Base-by-base conservation (phyloP, 176 grass and related monocot species). In the Dactylis glomerata region DNA sequence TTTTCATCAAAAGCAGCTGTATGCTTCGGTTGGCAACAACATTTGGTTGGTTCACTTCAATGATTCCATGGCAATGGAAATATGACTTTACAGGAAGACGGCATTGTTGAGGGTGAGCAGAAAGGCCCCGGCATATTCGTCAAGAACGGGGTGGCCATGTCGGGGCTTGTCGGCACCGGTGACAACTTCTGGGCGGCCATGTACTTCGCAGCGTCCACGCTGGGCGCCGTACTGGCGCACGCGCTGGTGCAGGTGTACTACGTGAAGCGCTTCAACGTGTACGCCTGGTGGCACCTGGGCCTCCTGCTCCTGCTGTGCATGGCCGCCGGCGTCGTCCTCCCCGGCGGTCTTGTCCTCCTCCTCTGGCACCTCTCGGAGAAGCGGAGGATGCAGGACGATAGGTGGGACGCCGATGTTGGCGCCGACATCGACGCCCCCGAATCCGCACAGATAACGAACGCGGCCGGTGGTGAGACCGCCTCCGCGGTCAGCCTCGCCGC, bases 131-230 rank as follows among this genome's bases (percentile, higher is more conserved):
- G 93, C 69, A 82, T 95, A 40, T 93, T 87, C 85, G 83, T 90
- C 50, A 94, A 88, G 78, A 93, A 90, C 62, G 91, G 89, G 33
- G 81, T 77, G 31, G 74, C 49, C 76, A 92, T 98, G 87, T 95
- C 96, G 11, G 86, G 89, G 28, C 89, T 98, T 63, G 96, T 98
- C 6, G 96, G 96, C 81, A 98, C 96, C 2, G 96, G 96, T 30
- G 80, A 95, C 78, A 94, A 90, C 71, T 74, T 95, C 73, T 98
- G 93, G 86, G 91, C 86, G 33, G 89, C 80, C 85, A 82, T 84
- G 78, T 98, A 98, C 82, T 87, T 95, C 76, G 11, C 86, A 12
- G 79, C 85, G 52, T 95, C 96, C 50, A 95, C 91, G 41, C 78
- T 98, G 20, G 93, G 96, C 26, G 87, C 90, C 86, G 34, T 98